phyloP scores from a whole-genome alignment of 495 filamentous ascomycete genomes.

The Mycothermus thermophilus region DNA sequence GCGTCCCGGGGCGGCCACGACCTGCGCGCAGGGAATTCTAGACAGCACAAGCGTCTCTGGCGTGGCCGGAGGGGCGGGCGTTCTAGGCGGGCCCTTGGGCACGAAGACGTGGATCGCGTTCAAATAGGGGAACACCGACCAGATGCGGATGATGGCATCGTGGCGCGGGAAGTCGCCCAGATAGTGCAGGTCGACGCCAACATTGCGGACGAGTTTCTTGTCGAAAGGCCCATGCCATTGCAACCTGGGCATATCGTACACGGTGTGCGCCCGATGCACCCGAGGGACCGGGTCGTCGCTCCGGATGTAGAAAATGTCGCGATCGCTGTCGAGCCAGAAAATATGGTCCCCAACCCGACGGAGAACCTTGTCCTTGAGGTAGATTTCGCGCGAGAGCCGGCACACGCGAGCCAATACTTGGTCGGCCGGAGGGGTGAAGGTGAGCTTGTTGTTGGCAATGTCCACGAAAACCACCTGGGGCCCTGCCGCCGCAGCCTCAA shows the following conservation, averaged over 20 bases:
- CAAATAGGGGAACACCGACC: constrained; percentile 5
- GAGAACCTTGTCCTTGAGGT: background rate
- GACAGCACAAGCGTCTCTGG: constrained; percentile 4
- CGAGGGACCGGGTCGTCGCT: constrained; percentile 1
- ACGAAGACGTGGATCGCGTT: constrained; percentile 8
- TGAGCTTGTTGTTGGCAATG: background rate
- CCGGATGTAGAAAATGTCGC: constrained; percentile 12
- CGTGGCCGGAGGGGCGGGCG: background rate
- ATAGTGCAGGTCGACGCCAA: constrained; percentile 9
- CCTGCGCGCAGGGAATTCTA: background rate
- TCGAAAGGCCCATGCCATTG: background rate
- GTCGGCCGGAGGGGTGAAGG: background rate
- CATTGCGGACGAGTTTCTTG: constrained; percentile 2
- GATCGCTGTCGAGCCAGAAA: constrained; percentile 6
- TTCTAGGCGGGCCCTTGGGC: constrained; percentile 4
- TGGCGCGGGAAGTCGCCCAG: constrained; percentile 3
- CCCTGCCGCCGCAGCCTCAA: constrained; percentile 6
- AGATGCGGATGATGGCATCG: constrained; percentile 5
- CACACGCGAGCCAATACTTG: constrained; percentile 4
- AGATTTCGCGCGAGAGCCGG: constrained; percentile 8
- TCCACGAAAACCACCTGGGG: constrained; percentile 8
- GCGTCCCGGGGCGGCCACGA: constrained; percentile 4
- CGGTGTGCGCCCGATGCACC: background rate
- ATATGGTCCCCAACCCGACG: background rate
- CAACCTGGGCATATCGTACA: background rate